phyloP scores from a whole-genome alignment of 176 grass and related monocot genomes.

The Canna indica region DNA sequence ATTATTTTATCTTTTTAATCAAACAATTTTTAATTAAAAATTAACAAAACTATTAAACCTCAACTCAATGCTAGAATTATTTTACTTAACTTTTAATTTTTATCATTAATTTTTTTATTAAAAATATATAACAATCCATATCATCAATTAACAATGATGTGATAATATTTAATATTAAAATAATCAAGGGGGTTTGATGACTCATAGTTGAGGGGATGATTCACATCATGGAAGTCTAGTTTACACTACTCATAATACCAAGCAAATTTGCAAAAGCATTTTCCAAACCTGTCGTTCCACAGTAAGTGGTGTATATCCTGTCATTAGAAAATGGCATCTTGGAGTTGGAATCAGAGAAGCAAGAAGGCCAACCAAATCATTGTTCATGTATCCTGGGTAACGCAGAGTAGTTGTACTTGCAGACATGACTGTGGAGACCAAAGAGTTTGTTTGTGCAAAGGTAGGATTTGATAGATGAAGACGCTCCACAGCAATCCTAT shows the following conservation, averaged over 20 bases:
- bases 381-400: constrained; percentile 99
- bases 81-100: too few species aligned
- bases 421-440: constrained; percentile 99
- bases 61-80: too few species aligned
- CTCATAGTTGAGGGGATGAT: too few species aligned
- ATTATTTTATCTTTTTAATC: too few species aligned
- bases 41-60: too few species aligned
- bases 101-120: too few species aligned
- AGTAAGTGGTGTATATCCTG: constrained; percentile 92
- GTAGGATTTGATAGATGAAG: constrained; percentile 93
- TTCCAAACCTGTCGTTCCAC: constrained; percentile 78
- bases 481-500: constrained; percentile 93
- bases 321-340: constrained; percentile 99
- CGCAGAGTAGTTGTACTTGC: constrained; percentile 94
- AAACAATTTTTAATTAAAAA: too few species aligned
- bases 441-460: constrained; percentile 93
- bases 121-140: too few species aligned
- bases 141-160: too few species aligned
- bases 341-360: constrained; percentile 92
- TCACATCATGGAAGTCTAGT: too few species aligned
- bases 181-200: too few species aligned
- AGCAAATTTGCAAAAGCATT: constrained; percentile 1
- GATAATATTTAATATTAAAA: too few species aligned
- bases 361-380: constrained; percentile 94
- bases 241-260: background rate